Evolutionary conservation across 1,139 yeast genomes (phyloP), one percentile per base, ranked within the genome.

Genomic region (Spathaspora sp.): DNA sequence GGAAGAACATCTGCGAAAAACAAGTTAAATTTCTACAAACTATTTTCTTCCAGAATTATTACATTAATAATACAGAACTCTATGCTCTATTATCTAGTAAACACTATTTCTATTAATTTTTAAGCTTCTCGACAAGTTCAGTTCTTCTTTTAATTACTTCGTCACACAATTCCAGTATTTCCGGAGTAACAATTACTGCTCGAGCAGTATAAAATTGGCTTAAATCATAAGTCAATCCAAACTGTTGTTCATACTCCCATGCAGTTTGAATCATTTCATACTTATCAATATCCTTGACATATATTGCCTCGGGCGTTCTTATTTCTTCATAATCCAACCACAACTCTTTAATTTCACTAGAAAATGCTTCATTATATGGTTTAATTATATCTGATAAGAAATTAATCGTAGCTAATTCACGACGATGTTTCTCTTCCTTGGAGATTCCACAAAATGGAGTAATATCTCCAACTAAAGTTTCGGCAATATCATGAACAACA

Each of bases 271-370:
- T 73, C 82, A 93, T 83, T 68, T 93, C 99, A 60, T 82, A 89
- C 75, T 93, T 93, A 66, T 93, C 99, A 48, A 93, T 82, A 64
- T 93, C 98, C 66, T 93, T 93, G 49, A 90, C 96, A 58, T 88
- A 89, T 47, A 85, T 76, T 5, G 98, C 97, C 64, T 93, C 99
- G 20, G 81, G 66, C 42, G 86, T 79, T 55, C 91, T 74, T 55
- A 88, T 84, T 57, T 86, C 84, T 67, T 93, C 99, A 65, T 93
- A 93, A 65, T 91, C 97, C 49, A 84, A 71, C 97, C 98, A 93
- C 52, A 85, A 76, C 40, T 82, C 85, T 54, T 78, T 66, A 48
- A 93, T 75, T 53, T 88, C 93, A 25, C 69, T 59, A 7, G 95
- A 84, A 37, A 87, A 89, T 11, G 55, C 61, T 11, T 68, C 67